Percentiles rank a stretch among this genome's conserved stretches.
Conservation (phyloP, 495 filamentous ascomycete species). For the Aspergillus campestris region DNA sequence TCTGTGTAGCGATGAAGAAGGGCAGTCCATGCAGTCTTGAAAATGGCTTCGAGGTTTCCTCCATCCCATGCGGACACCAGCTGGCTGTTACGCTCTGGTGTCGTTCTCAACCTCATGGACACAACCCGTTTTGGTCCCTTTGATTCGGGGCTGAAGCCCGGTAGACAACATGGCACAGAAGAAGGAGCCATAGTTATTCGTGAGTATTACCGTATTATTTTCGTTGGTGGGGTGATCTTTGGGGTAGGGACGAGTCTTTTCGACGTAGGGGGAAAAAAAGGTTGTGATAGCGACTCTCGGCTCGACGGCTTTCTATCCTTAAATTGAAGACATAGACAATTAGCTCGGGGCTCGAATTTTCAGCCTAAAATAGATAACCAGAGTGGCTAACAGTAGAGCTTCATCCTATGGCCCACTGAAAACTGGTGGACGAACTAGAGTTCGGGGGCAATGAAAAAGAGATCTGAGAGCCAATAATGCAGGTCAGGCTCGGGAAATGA, state of each 20-base stretch:
- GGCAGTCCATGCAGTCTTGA: conserved; percentile 48
- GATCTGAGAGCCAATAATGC: too few relatives aligned
- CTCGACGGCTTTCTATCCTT: conserved; percentile 5
- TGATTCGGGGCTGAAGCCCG: conserved; percentile 24
- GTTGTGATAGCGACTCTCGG: neutral
- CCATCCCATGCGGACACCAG: conserved; percentile 30
- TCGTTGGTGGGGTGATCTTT: too few relatives aligned
- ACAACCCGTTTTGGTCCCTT: conserved; percentile 28
- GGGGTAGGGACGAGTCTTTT: too few relatives aligned
- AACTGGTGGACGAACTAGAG: too few relatives aligned
- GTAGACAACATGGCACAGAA: conserved; percentile 30
- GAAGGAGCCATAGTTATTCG: conserved; percentile 28
- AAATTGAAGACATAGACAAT: conserved; percentile 6
- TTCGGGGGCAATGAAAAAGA: too few relatives aligned
- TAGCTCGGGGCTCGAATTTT: conserved; percentile 2
- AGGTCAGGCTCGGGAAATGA: too few relatives aligned
- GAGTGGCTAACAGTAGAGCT: conserved; percentile 5
- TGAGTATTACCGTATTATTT: conserved; percentile 4
- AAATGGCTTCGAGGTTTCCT: conserved; percentile 19
- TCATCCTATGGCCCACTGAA: too few relatives aligned
- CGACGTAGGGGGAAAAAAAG: too few relatives aligned
- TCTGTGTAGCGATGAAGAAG: conserved; percentile 47
- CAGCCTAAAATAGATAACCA: conserved; percentile 8
- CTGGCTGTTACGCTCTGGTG: conserved; percentile 21
- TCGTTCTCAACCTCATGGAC: conserved; percentile 29